A percentile compares a stretch with the other conserved stretches of the same genome.
Conservation (phyloP, 2,329 filamentous ascomycete species). For the Tympanopsis confertula region DNA sequence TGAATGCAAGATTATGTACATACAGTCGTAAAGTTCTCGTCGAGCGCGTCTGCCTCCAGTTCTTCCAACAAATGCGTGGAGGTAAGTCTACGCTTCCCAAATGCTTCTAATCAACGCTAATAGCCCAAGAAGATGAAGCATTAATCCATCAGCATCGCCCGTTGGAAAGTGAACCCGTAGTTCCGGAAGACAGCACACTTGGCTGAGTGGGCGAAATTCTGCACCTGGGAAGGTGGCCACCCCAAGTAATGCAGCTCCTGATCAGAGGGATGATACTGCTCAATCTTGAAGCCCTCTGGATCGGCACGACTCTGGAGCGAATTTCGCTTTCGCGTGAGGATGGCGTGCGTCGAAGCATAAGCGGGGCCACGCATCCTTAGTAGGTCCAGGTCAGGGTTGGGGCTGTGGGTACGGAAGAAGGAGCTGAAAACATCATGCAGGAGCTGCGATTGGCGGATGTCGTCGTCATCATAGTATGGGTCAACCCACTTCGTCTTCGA, state of each 20-base stretch:
- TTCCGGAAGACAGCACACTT: background rate
- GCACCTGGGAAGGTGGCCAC: background rate
- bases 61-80: slow-evolving; percentile 33
- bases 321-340: background rate
- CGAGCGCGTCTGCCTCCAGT: slow-evolving; percentile 35
- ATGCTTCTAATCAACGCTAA: slow-evolving; percentile 14
- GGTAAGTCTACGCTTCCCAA: slow-evolving; percentile 17
- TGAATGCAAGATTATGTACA: too few relatives aligned
- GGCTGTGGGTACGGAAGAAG: background rate
- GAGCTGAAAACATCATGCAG: background rate
- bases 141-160: too few relatives aligned
- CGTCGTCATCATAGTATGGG: background rate
- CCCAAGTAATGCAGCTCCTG: background rate
- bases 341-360: background rate
- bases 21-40: too few relatives aligned
- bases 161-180: background rate
- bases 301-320: background rate
- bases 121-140: too few relatives aligned
- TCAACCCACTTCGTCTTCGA: background rate
- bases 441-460: background rate
- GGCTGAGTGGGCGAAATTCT: background rate
- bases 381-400: background rate
- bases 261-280: background rate
- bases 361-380: background rate
- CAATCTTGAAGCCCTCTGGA: too few relatives aligned